phyloP scores from a whole-genome alignment of 345 rosid genomes.

The Dovyalis caffra region DNA sequence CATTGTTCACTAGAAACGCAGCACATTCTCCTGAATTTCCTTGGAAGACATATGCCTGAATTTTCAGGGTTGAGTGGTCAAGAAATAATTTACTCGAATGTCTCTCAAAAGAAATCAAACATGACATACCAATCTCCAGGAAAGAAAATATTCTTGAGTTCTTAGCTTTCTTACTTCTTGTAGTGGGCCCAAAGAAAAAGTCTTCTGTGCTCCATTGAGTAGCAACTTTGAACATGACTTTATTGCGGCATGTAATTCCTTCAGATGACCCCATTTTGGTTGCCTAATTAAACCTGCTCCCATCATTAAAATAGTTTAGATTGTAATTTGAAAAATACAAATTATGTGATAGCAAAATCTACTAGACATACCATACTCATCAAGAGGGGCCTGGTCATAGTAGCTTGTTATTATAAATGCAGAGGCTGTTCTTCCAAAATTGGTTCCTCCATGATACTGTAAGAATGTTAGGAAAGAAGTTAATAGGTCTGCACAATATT shows the following conservation, averaged over 20 bases:
- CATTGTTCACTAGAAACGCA: conserved; percentile 63
- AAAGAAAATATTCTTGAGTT: neutral
- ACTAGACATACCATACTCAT: conserved; percentile 60
- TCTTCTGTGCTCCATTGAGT: conserved; percentile 38
- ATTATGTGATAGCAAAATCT: neutral
- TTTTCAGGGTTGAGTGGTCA: neutral
- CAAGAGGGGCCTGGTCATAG: conserved; percentile 77
- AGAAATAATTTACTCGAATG: neutral
- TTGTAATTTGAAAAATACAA: neutral
- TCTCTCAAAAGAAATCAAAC: neutral
- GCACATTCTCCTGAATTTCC: conserved; percentile 46
- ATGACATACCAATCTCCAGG: neutral
- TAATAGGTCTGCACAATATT: neutral
- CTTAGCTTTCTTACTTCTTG: conserved; percentile 50
- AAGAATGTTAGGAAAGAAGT: neutral
- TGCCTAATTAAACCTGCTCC: conserved; percentile 58
- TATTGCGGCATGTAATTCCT: conserved; percentile 60
- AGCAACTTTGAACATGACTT: conserved; percentile 54
- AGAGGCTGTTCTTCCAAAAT: conserved; percentile 64
- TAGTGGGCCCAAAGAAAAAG: conserved; percentile 38
- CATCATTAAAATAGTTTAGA: neutral
- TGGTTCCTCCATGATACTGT: conserved; percentile 89
- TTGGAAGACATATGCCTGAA: conserved; percentile 62
- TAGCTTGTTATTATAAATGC: conserved; percentile 55
- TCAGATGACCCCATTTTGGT: conserved; percentile 82